Base-by-base conservation (phyloP, 306 rosid species). In the Bauhinia variegata region DNA sequence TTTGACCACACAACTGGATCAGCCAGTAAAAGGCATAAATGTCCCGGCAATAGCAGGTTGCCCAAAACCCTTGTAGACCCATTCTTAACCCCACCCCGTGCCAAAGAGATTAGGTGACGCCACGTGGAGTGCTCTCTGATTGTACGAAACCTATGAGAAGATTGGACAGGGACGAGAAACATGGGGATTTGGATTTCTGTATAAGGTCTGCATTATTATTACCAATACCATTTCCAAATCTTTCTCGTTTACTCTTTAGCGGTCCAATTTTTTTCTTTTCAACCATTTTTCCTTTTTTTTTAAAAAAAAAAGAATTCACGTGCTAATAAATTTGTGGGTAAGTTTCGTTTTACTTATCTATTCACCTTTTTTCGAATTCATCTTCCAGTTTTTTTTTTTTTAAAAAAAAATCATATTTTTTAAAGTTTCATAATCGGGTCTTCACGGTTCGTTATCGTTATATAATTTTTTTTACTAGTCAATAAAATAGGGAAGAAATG, bases 1-100 rank as follows among this genome's bases (percentile, higher is more conserved):
- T 78, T 73, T 79, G 84, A 80, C 96, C 88, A 88, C 85, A 69
- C 62, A 83, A 86, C 93, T 82, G 79, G 85, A 63, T 16, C 37
- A 66, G 34, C 85, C 84, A 43, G 95, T 78, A 19, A 62, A 68
- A 54, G 72, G 75, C 70, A 72, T 28, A 32, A 12, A 1, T 59
- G 74, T 55, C 76, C 88, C 65, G 75, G 75, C 32, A 62, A 83
- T 73, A 78, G 67, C 32, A 37, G 73, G 78, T 78, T 58, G 42
- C n/a, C 53, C 73, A 56, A 54, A 75, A 58, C 68, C 62, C 58
- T 60, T 12, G 59, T 41, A 53, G 78, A 84, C 87, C 73, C 67
- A 38, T 86, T 73, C 89, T 77, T 62, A 74, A 72, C 84, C 72
- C 76, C 82, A 15, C 4, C 72, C 70, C 58, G 57, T 34, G 8